Conservation (phyloP, 805 yeast genomes). For the Saccharomyces jurei region DNA sequence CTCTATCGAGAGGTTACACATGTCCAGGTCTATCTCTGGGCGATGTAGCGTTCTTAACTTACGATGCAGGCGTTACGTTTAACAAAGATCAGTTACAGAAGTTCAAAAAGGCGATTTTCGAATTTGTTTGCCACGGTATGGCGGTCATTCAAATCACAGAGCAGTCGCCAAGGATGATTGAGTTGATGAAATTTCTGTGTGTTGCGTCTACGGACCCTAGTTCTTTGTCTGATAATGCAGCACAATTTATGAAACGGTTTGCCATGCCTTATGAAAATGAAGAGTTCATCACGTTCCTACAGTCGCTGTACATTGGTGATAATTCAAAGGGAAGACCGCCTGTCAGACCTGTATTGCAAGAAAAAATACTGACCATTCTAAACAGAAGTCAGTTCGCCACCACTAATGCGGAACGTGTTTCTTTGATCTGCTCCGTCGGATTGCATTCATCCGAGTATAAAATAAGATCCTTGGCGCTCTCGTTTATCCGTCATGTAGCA, state of each 20-base stretch:
- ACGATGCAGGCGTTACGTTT: slow-evolving; percentile 57
- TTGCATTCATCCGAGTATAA: slow-evolving; percentile 44
- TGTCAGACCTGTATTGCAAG: slow-evolving; percentile 46
- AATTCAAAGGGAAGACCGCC: slow-evolving; percentile 38
- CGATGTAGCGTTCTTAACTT: slow-evolving; percentile 57
- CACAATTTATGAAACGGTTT: slow-evolving; percentile 42
- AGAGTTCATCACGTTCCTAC: slow-evolving; percentile 37
- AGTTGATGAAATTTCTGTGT: slow-evolving; percentile 42
- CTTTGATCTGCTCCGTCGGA: slow-evolving; percentile 50
- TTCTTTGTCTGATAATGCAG: slow-evolving; percentile 47
- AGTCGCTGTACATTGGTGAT: slow-evolving; percentile 46
- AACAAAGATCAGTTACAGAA: slow-evolving; percentile 39
- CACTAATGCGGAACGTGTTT: slow-evolving; percentile 30
- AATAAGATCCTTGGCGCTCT: slow-evolving; percentile 49
- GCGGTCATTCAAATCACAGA: slow-evolving; percentile 15
- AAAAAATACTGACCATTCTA: slow-evolving; percentile 43
- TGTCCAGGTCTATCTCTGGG: slow-evolving; percentile 57
- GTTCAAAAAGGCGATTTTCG: slow-evolving; percentile 35
- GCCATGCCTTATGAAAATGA: slow-evolving; percentile 44
- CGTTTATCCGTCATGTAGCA: slow-evolving; percentile 57
- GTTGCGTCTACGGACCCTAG: slow-evolving; percentile 58
- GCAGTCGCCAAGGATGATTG: slow-evolving; percentile 34
- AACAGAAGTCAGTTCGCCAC: slow-evolving; percentile 49
- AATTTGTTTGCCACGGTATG: slow-evolving; percentile 12
- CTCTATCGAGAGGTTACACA: slow-evolving; percentile 32